Evolutionary conservation across 2,329 filamentous ascomycete genomes (phyloP), one percentile per base, ranked within the genome.

Genomic region (Aspergillus brasiliensis): DNA sequence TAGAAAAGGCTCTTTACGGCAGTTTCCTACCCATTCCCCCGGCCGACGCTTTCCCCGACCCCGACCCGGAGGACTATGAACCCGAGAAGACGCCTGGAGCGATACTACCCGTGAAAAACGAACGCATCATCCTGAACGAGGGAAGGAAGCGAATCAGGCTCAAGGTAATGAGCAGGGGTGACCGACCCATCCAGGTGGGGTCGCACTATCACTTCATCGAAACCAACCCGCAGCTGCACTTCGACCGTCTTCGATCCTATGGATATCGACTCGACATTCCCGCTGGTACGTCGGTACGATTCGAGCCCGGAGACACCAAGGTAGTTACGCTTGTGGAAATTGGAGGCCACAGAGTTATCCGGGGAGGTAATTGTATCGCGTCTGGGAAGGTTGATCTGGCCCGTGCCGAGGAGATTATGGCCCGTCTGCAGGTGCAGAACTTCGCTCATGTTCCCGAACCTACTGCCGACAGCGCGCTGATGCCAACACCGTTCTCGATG

Each of bases 151-250:
- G 93, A 62, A 88, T 93, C 64, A 83, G 79, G 61, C 79, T 98
- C 40, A 87, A 82, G 71, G 91, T 98, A 42, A 92, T 88, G 64
- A 97, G 91, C 76, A 91, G 85, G 69, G 94, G 94, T 6, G 94
- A 98, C 76, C 83, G 94, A 31, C 94, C 94, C 1, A 90, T 97
- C 62, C 93, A 97, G 84, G 83, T 91, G 61, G 94, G 94, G 31
- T 96, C 92, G 31, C 94, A 98, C 78, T 98, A 97, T 75, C 94
- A 97, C 78, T 96, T 98, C 74, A 87, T 96, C 71, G 94, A 98
- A 80, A 90, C 88, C n/a, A 98, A 98, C 76, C 91, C 92, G 0
- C 86, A 91, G 74, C 84, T 98, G 53, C 86, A 91, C 62, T 98
- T 98, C 74, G 94, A 98, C 77, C 91, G 94, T 25, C 80, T 86